Conservation (phyloP, 371 early-diverging fungal species). For the Mortierella sp. region DNA sequence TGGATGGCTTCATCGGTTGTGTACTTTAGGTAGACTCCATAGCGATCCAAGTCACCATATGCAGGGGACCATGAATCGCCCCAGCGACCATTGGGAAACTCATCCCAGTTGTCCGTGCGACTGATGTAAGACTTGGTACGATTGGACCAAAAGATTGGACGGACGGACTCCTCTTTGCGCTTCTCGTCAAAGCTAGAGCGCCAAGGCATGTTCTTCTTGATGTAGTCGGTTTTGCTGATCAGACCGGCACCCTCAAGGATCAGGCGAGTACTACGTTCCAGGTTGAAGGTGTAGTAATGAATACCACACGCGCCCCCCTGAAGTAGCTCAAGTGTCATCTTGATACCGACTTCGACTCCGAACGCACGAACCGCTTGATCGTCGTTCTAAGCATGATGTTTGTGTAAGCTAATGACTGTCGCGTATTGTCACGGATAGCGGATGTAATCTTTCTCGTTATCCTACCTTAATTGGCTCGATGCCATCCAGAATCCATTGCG, state of each 20-base stretch:
- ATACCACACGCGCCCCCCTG: slow-evolving; percentile 77
- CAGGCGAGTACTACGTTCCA: slow-evolving; percentile 85
- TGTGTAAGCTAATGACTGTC: too few species aligned
- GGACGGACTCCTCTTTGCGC: slow-evolving; percentile 90
- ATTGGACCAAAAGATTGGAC: slow-evolving; percentile 97
- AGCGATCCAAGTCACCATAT: slow-evolving; percentile 92
- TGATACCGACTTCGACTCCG: slow-evolving; percentile 85
- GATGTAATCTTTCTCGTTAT: too few species aligned
- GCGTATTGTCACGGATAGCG: background rate
- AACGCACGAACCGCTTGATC: slow-evolving; percentile 95
- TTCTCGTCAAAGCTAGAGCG: slow-evolving; percentile 63
- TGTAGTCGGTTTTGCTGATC: slow-evolving; percentile 49
- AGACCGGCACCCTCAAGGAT: slow-evolving; percentile 78
- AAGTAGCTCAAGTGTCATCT: slow-evolving; percentile 79
- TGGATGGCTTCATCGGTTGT: slow-evolving; percentile 66
- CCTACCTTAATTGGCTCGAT: slow-evolving; percentile 90
- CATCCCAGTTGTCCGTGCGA: slow-evolving; percentile 95
- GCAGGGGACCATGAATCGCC: slow-evolving; percentile 93
- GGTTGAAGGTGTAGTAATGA: slow-evolving; percentile 92
- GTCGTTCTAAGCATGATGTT: slow-evolving; percentile 64
- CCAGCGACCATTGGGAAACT: slow-evolving; percentile 98
- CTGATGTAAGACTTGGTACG: slow-evolving; percentile 88
- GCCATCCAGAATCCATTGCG: slow-evolving; percentile 83
- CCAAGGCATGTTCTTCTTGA: slow-evolving; percentile 55
- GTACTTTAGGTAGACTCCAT: slow-evolving; percentile 82